phyloP scores from a whole-genome alignment of 371 early-diverging fungal genomes.

The Mucor ambiguus region DNA sequence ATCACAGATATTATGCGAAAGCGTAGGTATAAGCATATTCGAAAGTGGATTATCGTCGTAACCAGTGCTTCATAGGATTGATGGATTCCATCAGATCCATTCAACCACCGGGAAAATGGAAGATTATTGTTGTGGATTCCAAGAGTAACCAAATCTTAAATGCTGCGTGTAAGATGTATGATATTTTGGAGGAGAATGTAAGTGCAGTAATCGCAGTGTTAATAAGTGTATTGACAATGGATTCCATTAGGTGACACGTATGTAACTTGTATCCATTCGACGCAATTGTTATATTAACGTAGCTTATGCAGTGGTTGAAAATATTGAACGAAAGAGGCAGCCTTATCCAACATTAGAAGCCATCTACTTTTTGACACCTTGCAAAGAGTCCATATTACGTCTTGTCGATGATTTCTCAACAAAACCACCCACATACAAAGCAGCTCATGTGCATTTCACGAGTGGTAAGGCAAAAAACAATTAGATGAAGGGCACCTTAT shows the following conservation, averaged over 20 bases:
- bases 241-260: conserved; percentile 36
- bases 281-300: not conserved
- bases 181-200: conserved; percentile 94
- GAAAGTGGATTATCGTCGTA: not conserved
- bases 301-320: conserved; percentile 62
- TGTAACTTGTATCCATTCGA: not conserved
- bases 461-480: conserved; percentile 73
- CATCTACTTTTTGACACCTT: conserved; percentile 92
- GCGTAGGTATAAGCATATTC: conserved; percentile 22
- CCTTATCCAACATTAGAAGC: conserved; percentile 87
- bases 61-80: conserved; percentile 47
- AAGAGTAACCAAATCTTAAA: conserved; percentile 80
- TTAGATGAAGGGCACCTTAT: conserved; percentile 45
- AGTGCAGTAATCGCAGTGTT: conserved; percentile 33
- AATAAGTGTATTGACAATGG: not conserved
- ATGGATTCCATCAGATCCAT: conserved; percentile 70
- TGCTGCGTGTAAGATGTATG: conserved; percentile 87
- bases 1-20: conserved; percentile 42
- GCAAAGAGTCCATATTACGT: conserved; percentile 72
- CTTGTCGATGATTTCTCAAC: conserved; percentile 82
- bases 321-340: conserved; percentile 78
- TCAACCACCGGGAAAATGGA: conserved; percentile 77
- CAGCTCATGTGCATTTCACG: conserved; percentile 83
- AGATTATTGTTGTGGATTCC: conserved; percentile 92
- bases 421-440: conserved; percentile 67